Base-by-base conservation (phyloP, 345 rosid genomes). In the Salix koriyanagi region DNA sequence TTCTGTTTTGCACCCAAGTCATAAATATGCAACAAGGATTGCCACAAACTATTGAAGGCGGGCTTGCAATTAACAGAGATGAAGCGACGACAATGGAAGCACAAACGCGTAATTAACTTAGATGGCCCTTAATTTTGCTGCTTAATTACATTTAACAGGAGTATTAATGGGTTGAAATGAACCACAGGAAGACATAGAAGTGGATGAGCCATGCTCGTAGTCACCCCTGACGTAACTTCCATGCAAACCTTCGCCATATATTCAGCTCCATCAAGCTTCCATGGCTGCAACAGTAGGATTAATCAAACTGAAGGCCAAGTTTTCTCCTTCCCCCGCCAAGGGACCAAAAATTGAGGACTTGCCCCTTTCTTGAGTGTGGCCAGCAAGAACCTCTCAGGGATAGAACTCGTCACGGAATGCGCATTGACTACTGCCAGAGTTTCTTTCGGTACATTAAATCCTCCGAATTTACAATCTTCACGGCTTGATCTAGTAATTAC, bases 211-310 rank as follows among this genome's bases (percentile, higher is more conserved):
- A 84, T 70, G 39, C 67, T 54, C 71, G 82, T 6, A 26, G 67
- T 28, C 84, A 82, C 21, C 7, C 83, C 82, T 39, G 74, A 34
- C 54, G 77, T 70, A 61, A 78, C 86, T 46, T 84, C 69, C 87
- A 80, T 81, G 52, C 72, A 73, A 73, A 81, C 72, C 26, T 70
- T 74, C 11, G 14, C 52, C 2, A 7, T 39, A 42, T 61, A 41
- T 23, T 13, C 79, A 56, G 41, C 60, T 52, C 42, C 58, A 39
- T 18, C 32, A 13, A 28, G 4, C 67, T 69, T 41, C 48, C 46
- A 72, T 54, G 30, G 74, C 44, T 0, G 73, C 73, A 32, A 76
- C 25, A 23, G 25, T 56, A 32, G 36, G 10, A 23, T 67, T 32
- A 67, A 67, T 67, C 4, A 67, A 2, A 21, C n/a, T 23, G 5